A percentile compares a stretch with the other conserved stretches of the same genome.
Evolutionary conservation across 1,284 basidiomycete genomes (phyloP).

Genomic region (Baeospora myosura): DNA sequence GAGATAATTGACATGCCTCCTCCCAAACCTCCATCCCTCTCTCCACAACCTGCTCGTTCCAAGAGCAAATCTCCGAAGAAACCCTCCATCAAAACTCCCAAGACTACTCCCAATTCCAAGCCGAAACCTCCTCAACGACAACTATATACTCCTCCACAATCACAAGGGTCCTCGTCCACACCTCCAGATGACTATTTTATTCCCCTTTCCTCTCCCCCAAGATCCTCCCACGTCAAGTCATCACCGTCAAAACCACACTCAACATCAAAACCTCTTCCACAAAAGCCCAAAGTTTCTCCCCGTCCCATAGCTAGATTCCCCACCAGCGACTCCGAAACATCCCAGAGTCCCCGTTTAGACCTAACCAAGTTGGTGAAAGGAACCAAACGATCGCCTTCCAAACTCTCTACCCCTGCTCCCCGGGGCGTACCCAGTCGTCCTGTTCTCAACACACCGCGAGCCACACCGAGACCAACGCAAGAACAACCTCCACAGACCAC

Average conservation of each 20-base stretch:
- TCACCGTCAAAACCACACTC: constrained; percentile 14
- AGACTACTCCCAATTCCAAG: neutral
- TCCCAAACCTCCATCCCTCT: neutral
- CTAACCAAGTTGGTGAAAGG: neutral
- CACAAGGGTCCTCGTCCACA: constrained; percentile 25
- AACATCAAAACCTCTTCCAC: constrained; percentile 16
- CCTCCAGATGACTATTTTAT: constrained; percentile 16
- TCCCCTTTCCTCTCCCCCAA: constrained; percentile 15
- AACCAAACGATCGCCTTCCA: neutral
- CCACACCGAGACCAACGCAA: neutral
- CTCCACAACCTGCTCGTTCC: neutral
- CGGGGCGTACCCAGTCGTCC: too few relatives aligned
- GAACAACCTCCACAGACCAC: too few relatives aligned
- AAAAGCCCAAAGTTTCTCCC: neutral
- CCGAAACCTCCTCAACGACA: constrained; percentile 15
- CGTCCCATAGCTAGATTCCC: neutral
- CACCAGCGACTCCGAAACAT: neutral
- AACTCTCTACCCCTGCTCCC: neutral
- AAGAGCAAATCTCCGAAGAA: neutral
- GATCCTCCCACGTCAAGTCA: constrained; percentile 11
- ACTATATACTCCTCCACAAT: constrained; percentile 36
- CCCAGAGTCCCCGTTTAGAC: neutral
- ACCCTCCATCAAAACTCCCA: neutral
- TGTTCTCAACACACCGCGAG: too few relatives aligned
- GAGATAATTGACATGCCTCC: neutral